phyloP scores from a whole-genome alignment of 2,329 filamentous ascomycete species.

The Cordyceps pruinosa region DNA sequence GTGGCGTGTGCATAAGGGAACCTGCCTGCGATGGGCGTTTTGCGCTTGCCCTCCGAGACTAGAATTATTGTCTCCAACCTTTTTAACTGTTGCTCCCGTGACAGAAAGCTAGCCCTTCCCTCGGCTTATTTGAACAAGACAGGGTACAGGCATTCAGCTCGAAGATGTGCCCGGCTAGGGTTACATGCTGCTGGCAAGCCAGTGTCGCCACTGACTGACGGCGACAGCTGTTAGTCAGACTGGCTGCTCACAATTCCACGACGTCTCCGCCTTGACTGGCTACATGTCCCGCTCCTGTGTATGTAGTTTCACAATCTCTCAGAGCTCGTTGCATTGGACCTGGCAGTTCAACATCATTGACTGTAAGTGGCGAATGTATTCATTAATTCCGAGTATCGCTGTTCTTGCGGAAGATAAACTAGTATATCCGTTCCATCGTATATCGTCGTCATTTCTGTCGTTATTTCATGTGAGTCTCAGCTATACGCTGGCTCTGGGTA shows the following conservation, averaged over 20 bases:
- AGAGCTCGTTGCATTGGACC: not conserved
- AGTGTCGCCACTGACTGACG: not conserved
- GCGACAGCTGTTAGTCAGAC: not conserved
- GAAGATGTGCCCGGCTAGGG: too few relatives aligned
- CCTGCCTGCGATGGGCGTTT: not conserved
- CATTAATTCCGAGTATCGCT: not conserved
- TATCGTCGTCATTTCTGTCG: conserved; percentile 1
- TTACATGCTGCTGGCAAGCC: not conserved
- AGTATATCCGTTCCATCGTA: not conserved
- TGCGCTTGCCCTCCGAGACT: not conserved
- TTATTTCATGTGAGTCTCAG: conserved; percentile 15
- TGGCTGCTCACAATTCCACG: not conserved
- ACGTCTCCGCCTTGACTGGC: not conserved
- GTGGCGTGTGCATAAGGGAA: not conserved
- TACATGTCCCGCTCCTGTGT: not conserved
- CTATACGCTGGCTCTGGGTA: conserved; percentile 32
- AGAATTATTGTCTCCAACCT: not conserved
- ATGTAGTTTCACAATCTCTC: not conserved
- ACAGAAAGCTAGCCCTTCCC: too few relatives aligned
- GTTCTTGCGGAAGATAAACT: not conserved
- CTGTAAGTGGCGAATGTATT: not conserved
- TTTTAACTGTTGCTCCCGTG: not conserved
- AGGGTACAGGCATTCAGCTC: too few relatives aligned
- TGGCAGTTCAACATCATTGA: not conserved
- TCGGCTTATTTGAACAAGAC: not conserved